Conservation (phyloP, 208 protist species). For the Leishmania amazonensis region DNA sequence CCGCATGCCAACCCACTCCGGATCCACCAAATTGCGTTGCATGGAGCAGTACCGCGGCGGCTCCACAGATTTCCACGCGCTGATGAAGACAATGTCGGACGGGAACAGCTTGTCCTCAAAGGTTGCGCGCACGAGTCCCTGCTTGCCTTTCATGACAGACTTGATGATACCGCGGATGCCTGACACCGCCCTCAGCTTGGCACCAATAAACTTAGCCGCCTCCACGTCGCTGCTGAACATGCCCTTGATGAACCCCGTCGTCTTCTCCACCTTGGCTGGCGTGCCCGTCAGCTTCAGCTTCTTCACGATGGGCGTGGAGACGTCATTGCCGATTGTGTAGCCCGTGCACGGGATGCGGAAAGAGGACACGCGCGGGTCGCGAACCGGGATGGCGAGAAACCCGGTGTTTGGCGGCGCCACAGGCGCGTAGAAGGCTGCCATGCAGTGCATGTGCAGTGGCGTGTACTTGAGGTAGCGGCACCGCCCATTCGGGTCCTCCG, state of each 20-base stretch:
- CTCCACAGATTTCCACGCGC: constrained; percentile 97
- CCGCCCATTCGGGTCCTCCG: constrained; percentile 96
- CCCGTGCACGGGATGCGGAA: constrained; percentile 97
- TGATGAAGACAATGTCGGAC: constrained; percentile 99
- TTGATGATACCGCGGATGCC: constrained; percentile 99
- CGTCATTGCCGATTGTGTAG: constrained; percentile 97
- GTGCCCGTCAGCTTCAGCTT: constrained; percentile 99
- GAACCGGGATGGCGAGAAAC: constrained; percentile 93
- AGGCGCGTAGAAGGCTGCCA: constrained; percentile 98
- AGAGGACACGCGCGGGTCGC: constrained; percentile 47
- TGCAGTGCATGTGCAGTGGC: constrained; percentile 99
- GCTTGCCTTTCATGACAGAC: constrained; percentile 92
- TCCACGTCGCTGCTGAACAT: constrained; percentile 96
- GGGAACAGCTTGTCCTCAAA: constrained; percentile 99
- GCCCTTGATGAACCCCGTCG: constrained; percentile 98
- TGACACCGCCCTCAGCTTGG: constrained; percentile 97
- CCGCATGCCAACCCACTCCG: constrained; percentile 84
- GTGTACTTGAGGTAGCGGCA: constrained; percentile 99
- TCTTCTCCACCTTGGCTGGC: constrained; percentile 97
- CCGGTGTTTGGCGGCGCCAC: constrained; percentile 96
- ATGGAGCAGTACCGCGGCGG: constrained; percentile 97
- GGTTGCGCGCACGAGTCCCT: constrained; percentile 96
- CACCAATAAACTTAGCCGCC: constrained; percentile 99
- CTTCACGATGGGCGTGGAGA: constrained; percentile 96
- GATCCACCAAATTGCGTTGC: constrained; percentile 90